phyloP scores from a whole-genome alignment of 805 yeast genomes.

The Yamadazyma laniorum region DNA sequence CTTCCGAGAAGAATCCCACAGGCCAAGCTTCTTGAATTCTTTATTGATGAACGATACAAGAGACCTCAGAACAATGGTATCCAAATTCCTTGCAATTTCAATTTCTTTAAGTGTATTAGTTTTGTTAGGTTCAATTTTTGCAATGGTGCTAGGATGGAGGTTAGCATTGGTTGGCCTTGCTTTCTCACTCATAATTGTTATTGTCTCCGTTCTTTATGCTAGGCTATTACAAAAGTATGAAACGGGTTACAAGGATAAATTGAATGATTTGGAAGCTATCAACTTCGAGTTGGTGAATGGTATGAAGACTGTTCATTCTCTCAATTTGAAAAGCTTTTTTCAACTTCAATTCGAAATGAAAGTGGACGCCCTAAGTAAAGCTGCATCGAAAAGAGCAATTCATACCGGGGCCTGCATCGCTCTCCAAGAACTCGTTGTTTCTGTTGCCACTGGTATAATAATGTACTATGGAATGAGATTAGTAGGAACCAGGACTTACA shows the following conservation, averaged over 20 bases:
- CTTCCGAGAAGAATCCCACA: constrained; percentile 40
- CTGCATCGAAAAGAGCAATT: constrained; percentile 54
- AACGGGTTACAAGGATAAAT: constrained; percentile 52
- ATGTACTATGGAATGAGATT: constrained; percentile 76
- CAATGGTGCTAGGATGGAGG: constrained; percentile 80
- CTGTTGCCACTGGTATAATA: constrained; percentile 67
- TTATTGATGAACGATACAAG: constrained; percentile 78
- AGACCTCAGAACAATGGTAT: constrained; percentile 64
- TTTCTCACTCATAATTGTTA: constrained; percentile 61
- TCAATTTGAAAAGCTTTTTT: constrained; percentile 55
- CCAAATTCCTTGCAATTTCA: constrained; percentile 57
- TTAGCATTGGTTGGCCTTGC: constrained; percentile 79
- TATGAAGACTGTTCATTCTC: constrained; percentile 60
- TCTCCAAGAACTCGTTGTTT: constrained; percentile 49
- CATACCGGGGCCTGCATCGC: constrained; percentile 70
- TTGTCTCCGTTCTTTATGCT: constrained; percentile 54
- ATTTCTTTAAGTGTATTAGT: constrained; percentile 55
- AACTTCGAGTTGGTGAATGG: constrained; percentile 55
- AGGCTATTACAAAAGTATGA: constrained; percentile 53
- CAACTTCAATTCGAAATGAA: constrained; percentile 27
- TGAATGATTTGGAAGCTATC: constrained; percentile 53
- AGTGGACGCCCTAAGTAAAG: constrained; percentile 28
- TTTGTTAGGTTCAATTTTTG: constrained; percentile 70
- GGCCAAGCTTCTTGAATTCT: constrained; percentile 57
- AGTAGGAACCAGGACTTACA: constrained; percentile 58